Percentiles rank a stretch among this genome's conserved stretches.
Conservation (phyloP, 441 rosid genomes). For the Gossypium aridum region DNA sequence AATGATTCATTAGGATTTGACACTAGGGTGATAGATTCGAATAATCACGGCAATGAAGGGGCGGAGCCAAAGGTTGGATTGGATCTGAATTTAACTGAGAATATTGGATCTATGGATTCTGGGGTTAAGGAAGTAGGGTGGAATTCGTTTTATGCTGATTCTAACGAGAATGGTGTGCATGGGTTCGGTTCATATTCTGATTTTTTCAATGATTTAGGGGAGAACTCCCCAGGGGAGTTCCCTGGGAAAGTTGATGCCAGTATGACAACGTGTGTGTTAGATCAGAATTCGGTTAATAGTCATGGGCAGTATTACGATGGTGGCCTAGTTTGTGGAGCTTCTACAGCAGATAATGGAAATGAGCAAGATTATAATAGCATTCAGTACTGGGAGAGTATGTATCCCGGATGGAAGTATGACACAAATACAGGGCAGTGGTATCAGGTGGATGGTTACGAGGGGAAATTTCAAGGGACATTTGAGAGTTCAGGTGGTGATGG, state of each 20-base stretch:
- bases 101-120: conserved; percentile 21
- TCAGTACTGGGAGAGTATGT: conserved; percentile 74
- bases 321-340: conserved; percentile 31
- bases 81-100: neutral
- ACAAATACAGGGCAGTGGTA: conserved; percentile 76
- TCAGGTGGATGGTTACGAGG: conserved; percentile 50
- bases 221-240: conserved; percentile 31
- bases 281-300: conserved; percentile 27
- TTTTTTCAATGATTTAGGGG: conserved; percentile 61
- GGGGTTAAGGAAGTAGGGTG: conserved; percentile 84
- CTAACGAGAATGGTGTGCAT: conserved; percentile 33
- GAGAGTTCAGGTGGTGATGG: conserved; percentile 30
- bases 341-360: conserved; percentile 25
- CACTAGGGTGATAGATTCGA: conserved; percentile 17
- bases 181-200: conserved; percentile 64
- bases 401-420: conserved; percentile 97
- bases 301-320: conserved; percentile 21
- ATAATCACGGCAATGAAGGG: conserved; percentile 21
- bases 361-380: conserved; percentile 47
- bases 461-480: conserved; percentile 21
- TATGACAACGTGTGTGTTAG: conserved; percentile 18
- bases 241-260: conserved; percentile 13
- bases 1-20: conserved; percentile 20
- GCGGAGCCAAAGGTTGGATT: conserved; percentile 24
- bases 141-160: conserved; percentile 74